Evolutionary conservation across 208 protist genomes (phyloP), one percentile per base, ranked within the genome.

Genomic region (Trypanosoma cruzi): DNA sequence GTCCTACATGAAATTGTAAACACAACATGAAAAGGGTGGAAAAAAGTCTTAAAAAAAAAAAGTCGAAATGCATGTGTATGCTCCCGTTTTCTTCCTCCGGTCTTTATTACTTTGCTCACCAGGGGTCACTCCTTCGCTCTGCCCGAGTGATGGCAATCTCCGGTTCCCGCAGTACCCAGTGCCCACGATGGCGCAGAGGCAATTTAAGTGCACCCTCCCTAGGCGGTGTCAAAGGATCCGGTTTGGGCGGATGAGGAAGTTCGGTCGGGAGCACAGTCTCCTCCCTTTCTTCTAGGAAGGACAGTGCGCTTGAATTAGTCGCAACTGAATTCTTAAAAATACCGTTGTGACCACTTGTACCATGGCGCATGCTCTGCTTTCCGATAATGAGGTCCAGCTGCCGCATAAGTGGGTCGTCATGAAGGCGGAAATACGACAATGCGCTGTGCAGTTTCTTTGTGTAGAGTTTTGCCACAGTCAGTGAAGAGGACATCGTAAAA

Each of bases 101-200:
- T 59, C 36, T 22, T 59, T 57, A 13, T 57, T 59, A 2, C 44
- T 2, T 28, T 40, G 44, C 26, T 14, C 22, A 96, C 91, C 91
- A 96, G 52, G 91, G 88, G 77, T 96, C 90, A 26, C 84, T 87
- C 4, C 75, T 66, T 18, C 90, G 79, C 55, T 93, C 90, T 24
- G 68, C 73, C 4, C 83, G 79, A n/a, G 88, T 94, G 46, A 94
- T 92, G 55, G 87, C 88, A 36, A 96, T 94, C 42, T 93, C 90
- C 5, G 90, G 80, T 53, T 96, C 90, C 44, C 89, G 90, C 73
- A 96, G 70, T 29, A 96, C 88, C 88, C 90, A 96, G 71, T 96
- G 90, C 3, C 90, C 90, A 46, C 90, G 84, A 64, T 92, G 65
- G 0, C 77, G 74, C 20, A 69, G 73, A 11, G 86, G 81, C 20